A percentile compares a stretch with the other conserved stretches of the same genome.
phyloP scores from a whole-genome alignment of 2,329 filamentous ascomycete genomes.

The Daldinia sp. region DNA sequence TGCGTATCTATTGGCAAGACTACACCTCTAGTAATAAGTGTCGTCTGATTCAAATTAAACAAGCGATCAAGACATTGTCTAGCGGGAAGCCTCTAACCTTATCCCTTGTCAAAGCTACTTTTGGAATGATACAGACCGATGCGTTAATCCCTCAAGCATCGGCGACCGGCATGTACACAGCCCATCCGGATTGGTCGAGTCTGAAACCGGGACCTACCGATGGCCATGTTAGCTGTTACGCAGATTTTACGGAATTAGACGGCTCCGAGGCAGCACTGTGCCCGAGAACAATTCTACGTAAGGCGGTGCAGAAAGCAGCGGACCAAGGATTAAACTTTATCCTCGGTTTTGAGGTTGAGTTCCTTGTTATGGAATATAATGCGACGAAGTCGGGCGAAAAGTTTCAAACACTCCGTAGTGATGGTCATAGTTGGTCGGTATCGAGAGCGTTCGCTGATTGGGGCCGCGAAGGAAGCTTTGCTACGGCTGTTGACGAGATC shows the following conservation, averaged over 20 bases:
- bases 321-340: slow-evolving; percentile 65
- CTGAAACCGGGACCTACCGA: slow-evolving; percentile 66
- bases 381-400: slow-evolving; percentile 43
- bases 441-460: slow-evolving; percentile 69
- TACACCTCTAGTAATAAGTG: slow-evolving; percentile 74
- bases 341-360: slow-evolving; percentile 83
- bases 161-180: slow-evolving; percentile 70
- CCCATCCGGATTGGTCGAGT: slow-evolving; percentile 71
- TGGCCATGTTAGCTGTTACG: slow-evolving; percentile 71
- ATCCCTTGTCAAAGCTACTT: slow-evolving; percentile 69
- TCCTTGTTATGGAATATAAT: slow-evolving; percentile 70
- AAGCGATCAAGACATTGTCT: slow-evolving; percentile 59
- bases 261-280: slow-evolving; percentile 64
- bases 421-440: slow-evolving; percentile 76
- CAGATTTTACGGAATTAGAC: slow-evolving; percentile 68
- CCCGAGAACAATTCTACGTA: slow-evolving; percentile 70
- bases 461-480: slow-evolving; percentile 50
- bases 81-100: slow-evolving; percentile 57
- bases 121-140: slow-evolving; percentile 76
- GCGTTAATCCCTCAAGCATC: slow-evolving; percentile 59
- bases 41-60: slow-evolving; percentile 71
- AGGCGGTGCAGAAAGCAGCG: slow-evolving; percentile 60
- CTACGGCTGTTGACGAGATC: slow-evolving; percentile 71
- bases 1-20: slow-evolving; percentile 81
- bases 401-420: slow-evolving; percentile 58